Base-by-base conservation (phyloP, 1,284 basidiomycete species). In the Microbotryum violaceum region DNA sequence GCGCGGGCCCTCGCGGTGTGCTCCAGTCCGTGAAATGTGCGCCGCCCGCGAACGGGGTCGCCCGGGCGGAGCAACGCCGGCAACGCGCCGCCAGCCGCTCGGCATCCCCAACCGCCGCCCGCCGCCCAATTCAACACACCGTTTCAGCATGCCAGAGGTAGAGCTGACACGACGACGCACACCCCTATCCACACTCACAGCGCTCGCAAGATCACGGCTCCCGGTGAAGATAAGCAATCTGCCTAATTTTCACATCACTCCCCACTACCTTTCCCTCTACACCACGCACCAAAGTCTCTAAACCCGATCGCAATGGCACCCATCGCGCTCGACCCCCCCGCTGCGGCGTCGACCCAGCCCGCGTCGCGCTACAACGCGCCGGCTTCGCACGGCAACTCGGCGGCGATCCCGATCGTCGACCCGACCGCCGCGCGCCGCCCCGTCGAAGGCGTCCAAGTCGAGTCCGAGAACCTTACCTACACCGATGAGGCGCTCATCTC, bases 381-480 rank as follows among this genome's bases (percentile, higher is more conserved):
- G 14, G 31, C 49, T 54, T 20, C 50, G 18, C 33, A 45, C 47
- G 33, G 33, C 46, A 59, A 50, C 51, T 27, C 50, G 21, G 20
- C 27, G 46, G 55, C 48, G 14, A 25, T 33, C 12, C 23, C 54
- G 42, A 51, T 47, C 49, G 78, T 92, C 71, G 91, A 96, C 76
- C 88, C 91, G 59, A 93, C 89, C 63, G 85, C 91, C 51, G 85
- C 79, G 62, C 86, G 90, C 74, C 84, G 72, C 49, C 61, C 85
- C 67, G 82, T 84, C 63, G 80, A 87, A 71, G 81, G 85, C 52
- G 84, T 97, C 79, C 83, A 84, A 69, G 89, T 96, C 72, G 85
- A 91, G 75, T 87, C 87, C 59, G 86, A 88, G 71, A 85, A 86
- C 74, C 90, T 90, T 27, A 75, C 79, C 53, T 96, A 93, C 80